These are phyloP conservation scores for Aspergillus carlsbadensis DNA, from an alignment of 495 filamentous ascomycete genomes.

Conservation along the genomic window DNA sequence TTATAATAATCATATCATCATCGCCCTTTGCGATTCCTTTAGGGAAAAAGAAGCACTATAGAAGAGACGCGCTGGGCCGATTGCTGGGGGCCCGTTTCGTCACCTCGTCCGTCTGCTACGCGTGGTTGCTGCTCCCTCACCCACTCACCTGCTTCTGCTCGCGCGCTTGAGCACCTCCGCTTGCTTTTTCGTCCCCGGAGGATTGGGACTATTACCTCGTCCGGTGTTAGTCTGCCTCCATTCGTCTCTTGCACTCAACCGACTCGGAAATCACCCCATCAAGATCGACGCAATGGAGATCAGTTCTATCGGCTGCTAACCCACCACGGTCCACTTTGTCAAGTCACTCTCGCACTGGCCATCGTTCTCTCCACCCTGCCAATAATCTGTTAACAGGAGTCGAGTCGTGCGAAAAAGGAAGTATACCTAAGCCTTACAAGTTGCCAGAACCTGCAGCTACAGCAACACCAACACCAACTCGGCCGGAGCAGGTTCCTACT, in stretches of 20 bases:
- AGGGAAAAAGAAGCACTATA: too few relatives aligned
- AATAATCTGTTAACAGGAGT: neutral
- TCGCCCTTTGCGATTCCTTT: too few relatives aligned
- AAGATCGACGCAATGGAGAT: constrained; percentile 44
- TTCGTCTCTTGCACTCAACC: constrained; percentile 12
- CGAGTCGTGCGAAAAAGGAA: constrained; percentile 6
- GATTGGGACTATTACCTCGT: constrained; percentile 23
- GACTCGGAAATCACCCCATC: constrained; percentile 11
- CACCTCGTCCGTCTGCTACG: neutral
- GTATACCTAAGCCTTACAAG: constrained; percentile 29
- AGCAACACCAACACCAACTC: constrained; percentile 14
- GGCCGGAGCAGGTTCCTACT: neutral
- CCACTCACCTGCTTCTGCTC: neutral
- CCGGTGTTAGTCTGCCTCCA: constrained; percentile 15
- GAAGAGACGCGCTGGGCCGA: too few relatives aligned
- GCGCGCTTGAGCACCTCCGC: neutral
- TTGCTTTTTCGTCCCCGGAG: constrained; percentile 15
- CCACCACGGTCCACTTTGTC: neutral
- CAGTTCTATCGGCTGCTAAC: constrained; percentile 45
- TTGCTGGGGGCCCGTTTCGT: neutral
- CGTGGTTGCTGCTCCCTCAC: neutral
- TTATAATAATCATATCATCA: neutral
- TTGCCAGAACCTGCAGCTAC: constrained; percentile 26
- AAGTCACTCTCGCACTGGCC: constrained; percentile 36
- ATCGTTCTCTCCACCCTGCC: constrained; percentile 27